Evolutionary conservation across 305 asterid genomes (phyloP), one percentile per base, ranked within the genome.

Genomic region (Fraxinus latifolia): DNA sequence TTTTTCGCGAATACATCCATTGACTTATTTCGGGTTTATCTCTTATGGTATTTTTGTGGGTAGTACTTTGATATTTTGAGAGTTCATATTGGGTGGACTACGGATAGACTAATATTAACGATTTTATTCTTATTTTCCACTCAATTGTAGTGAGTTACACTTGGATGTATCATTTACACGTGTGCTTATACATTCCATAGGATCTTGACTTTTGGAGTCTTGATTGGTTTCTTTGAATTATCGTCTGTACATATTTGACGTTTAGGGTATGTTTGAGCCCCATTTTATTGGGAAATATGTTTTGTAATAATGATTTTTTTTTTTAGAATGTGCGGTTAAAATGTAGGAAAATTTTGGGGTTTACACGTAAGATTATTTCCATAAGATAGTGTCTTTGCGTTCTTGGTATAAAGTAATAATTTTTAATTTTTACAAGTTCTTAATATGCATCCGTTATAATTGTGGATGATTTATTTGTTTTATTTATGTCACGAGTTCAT

Each of bases 101-200:
- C 89, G 55, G 53, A 80, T 74, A 89, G 86, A 85, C 87, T 44
- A 27, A 44, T 21, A 14, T 19, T 74, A 21, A 29, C 50, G 60
- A 29, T 9, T 74, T 19, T 74, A 37, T 74, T 19, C 14, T 34
- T 73, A 62, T 58, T 34, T 79, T 79, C 15, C 27, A 58, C 31
- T n/a, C 17, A 33, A 33, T 31, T 44, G 31, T 60, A 5, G 37
- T 77, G 23, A 60, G 21, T 44, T 19, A 29, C 2, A 14, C 6
- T 76, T 44, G 55, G n/a, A 42, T 42, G 53, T 12, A 42, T 19
- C 14, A 9, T n/a, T 44, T 47, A 47, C 36, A 9, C 15, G 19
- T 47, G 34, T 34, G 44, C 33, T 0, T 90, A 21, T 60, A 8
- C 25, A 21, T 60, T 12, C 21, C 21, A 60, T 60, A 27, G 25